These are phyloP conservation scores for Malus sylvestris DNA, from an alignment of 306 rosid genomes.

Conservation along the genomic window DNA sequence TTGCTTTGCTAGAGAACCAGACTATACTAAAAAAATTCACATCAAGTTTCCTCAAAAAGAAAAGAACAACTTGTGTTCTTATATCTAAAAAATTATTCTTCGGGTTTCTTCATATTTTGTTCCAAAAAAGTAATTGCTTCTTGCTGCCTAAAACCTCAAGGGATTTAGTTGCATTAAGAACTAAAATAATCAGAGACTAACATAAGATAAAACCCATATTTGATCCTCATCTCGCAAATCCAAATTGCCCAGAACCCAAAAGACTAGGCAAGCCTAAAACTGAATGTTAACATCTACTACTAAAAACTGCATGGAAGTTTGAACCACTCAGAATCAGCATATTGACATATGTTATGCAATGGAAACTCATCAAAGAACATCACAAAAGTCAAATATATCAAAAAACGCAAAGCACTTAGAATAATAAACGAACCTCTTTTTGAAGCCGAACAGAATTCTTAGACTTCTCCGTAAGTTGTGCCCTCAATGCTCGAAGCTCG, in stretches of 20 bases:
- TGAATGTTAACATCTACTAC: not conserved
- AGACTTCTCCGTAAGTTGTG: slow-evolving; percentile 73
- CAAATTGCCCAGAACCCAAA: not conserved
- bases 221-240: not conserved
- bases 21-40: not conserved
- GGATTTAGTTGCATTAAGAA: not conserved
- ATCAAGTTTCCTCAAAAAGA: not conserved
- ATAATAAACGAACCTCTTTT: slow-evolving; percentile 52
- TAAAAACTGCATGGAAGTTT: not conserved
- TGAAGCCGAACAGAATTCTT: slow-evolving; percentile 69
- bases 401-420: not conserved
- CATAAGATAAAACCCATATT: not conserved
- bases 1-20: not conserved
- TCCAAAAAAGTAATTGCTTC: not conserved
- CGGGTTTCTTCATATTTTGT: not conserved
- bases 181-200: not conserved
- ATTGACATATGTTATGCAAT: not conserved
- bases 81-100: not conserved
- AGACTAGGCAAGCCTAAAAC: not conserved
- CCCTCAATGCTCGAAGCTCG: slow-evolving; percentile 84
- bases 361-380: not conserved
- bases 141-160: not conserved
- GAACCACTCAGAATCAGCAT: not conserved
- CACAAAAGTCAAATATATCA: not conserved
- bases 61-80: not conserved